Base-by-base conservation (phyloP, 2,329 filamentous ascomycete genomes). In the Pseudogymnoascus sp. region DNA sequence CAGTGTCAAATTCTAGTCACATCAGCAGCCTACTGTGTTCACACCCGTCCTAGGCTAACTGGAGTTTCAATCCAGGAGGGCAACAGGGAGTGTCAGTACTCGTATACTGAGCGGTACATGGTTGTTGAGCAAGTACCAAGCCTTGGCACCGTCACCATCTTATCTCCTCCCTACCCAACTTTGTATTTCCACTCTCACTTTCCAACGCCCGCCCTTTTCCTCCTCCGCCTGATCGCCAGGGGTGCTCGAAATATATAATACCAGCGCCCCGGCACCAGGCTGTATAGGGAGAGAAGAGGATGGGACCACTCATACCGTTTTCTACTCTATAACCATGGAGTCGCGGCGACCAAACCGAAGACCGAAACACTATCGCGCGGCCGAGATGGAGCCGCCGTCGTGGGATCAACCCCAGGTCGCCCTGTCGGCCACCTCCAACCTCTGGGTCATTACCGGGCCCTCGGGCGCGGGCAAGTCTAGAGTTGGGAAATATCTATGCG, bases 391-490 rank as follows among this genome's bases (percentile, higher is more conserved):
- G 3, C 12, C 18, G 4, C 18, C 40, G 40, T 7, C 18, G 40
- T 45, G 40, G 40, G 40, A 21, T 21, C 18, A 21, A 23, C 7
- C 16, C 8, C 40, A 12, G 40, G 18, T 69, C 5, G 69, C 70
- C 67, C 85, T 76, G 8, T 77, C 45, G 45, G 21, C 45, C 21
- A n/a, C 21, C 45, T 3, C 45, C 16, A 86, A 69, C 8, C 75
- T 76, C 37, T 79, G 75, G 34, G 82, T 80, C 26, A 84, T 71
- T 60, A 84, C 79, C 2, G 82, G 82, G 0, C 80, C 82, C 69
- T 86, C 81, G 0, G 77, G 75, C 2, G 73, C 74, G 12, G 45
- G 45, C 45, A 51, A 51, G 45, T 51, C 45, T 7, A 51, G 45
- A 51, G 45, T 51, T 26, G 45, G 45, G 21, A 14, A 3, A 18